phyloP scores from a whole-genome alignment of 2,329 filamentous ascomycete species.

The Colletotrichum ledebouriae region DNA sequence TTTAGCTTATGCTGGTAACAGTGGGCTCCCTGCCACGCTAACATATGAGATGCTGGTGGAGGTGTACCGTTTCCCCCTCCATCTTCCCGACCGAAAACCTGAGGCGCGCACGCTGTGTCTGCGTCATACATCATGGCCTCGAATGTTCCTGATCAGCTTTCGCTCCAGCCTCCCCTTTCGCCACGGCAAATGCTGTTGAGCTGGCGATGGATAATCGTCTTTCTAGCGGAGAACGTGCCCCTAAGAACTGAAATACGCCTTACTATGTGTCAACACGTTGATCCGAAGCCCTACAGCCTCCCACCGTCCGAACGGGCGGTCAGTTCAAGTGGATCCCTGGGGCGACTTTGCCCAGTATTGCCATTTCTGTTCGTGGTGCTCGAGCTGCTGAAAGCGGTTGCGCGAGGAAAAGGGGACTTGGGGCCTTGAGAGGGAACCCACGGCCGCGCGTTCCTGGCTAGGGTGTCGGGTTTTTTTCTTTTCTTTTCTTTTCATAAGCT shows the following conservation, averaged over 20 bases:
- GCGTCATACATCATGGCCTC: conserved; percentile 32
- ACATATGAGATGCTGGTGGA: no score
- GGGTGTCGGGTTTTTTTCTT: conserved; percentile 5
- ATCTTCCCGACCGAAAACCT: background rate
- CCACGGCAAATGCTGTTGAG: conserved; percentile 12
- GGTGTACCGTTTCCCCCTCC: background rate
- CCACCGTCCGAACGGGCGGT: no score
- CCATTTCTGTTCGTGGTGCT: no score
- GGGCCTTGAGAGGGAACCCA: background rate
- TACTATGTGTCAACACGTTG: no score
- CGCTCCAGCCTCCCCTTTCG: conserved; percentile 4
- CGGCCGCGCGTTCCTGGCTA: conserved; percentile 36
- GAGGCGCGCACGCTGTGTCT: conserved; percentile 29
- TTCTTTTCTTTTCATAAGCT: background rate
- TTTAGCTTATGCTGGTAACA: no score
- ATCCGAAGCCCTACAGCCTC: no score
- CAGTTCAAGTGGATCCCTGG: no score
- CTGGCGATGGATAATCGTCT: conserved; percentile 1
- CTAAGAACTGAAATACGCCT: no score
- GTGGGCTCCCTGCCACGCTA: no score
- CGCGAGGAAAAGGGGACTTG: background rate
- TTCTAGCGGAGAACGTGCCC: background rate
- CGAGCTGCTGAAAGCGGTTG: background rate
- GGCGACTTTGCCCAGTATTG: no score
- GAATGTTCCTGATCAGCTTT: conserved; percentile 27